These are phyloP conservation scores for Rhizophagus prolifer DNA, from an alignment of 192 early-diverging fungal genomes.

Conservation along the genomic window DNA sequence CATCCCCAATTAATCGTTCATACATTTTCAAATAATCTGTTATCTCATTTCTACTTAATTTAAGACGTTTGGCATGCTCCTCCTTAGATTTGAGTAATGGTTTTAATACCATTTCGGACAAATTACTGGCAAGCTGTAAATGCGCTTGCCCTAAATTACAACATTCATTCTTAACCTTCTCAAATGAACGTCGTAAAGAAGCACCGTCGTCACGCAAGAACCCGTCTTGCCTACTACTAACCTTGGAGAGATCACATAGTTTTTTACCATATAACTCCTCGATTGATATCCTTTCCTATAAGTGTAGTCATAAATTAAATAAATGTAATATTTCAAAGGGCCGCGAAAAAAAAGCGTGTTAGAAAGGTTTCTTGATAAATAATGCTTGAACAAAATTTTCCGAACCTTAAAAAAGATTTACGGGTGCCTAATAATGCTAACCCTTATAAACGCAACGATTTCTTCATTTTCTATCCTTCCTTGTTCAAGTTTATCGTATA, in stretches of 20 bases:
- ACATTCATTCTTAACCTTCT: conserved; percentile 48
- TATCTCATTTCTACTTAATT: conserved; percentile 44
- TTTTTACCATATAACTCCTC: conserved; percentile 27
- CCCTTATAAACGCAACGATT: conserved; percentile 50
- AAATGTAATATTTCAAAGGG: conserved; percentile 26
- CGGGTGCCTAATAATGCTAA: conserved; percentile 50
- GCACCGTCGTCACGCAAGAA: conserved; percentile 58
- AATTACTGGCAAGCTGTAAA: conserved; percentile 39
- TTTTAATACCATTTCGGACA: conserved; percentile 45
- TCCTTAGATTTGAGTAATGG: conserved; percentile 48
- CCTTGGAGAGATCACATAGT: conserved; percentile 34
- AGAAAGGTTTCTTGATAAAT: neutral
- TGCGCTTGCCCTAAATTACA: conserved; percentile 45
- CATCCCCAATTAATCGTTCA: conserved; percentile 44
- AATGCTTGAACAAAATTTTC: conserved; percentile 29
- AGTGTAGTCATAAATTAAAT: neutral
- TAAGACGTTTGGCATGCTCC: conserved; percentile 38
- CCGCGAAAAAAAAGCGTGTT: neutral
- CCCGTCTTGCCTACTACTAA: conserved; percentile 37
- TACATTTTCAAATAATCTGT: conserved; percentile 51
- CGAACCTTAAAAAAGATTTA: conserved; percentile 39
- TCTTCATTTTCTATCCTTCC: conserved; percentile 57
- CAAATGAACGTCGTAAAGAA: conserved; percentile 49
- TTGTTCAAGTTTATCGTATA: conserved; percentile 55
- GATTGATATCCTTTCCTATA: conserved; percentile 22